These are phyloP conservation scores for Wilcoxina mikolae DNA, from an alignment of 495 filamentous ascomycete species.

Conservation along the genomic window DNA sequence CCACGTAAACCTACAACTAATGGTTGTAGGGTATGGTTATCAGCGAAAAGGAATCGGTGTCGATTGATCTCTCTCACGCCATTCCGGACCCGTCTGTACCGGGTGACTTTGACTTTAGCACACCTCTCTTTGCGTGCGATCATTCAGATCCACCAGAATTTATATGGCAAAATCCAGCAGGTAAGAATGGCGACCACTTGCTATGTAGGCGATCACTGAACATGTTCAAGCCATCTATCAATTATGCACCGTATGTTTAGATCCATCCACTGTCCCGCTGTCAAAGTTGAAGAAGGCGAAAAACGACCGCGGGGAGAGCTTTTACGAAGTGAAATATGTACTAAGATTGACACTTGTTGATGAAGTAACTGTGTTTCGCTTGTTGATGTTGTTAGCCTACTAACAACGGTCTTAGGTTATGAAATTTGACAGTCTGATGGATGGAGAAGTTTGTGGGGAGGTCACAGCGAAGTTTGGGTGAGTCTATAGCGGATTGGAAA, in stretches of 20 bases:
- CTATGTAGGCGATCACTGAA: too few species aligned
- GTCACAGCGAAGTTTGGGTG: too few species aligned
- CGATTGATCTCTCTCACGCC: not conserved
- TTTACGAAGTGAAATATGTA: not conserved
- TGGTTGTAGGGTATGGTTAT: not conserved
- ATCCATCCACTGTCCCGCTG: not conserved
- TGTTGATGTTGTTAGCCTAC: not conserved
- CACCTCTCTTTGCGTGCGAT: not conserved
- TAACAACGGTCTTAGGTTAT: not conserved
- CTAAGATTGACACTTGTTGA: not conserved
- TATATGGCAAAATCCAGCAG: not conserved
- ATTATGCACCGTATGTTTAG: not conserved
- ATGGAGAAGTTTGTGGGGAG: not conserved
- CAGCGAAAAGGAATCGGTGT: not conserved
- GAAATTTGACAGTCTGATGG: not conserved
- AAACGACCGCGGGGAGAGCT: not conserved
- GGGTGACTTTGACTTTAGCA: not conserved
- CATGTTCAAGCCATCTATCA: too few species aligned
- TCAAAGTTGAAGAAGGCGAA: not conserved
- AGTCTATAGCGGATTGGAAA: too few species aligned
- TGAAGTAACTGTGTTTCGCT: not conserved
- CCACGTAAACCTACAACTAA: not conserved
- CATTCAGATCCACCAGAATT: not conserved
- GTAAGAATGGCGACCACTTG: too few species aligned
- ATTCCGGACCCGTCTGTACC: not conserved